Evolutionary conservation across 176 grass and related monocot genomes (phyloP), one percentile per base, ranked within the genome.

Genomic region (Avena insularis): DNA sequence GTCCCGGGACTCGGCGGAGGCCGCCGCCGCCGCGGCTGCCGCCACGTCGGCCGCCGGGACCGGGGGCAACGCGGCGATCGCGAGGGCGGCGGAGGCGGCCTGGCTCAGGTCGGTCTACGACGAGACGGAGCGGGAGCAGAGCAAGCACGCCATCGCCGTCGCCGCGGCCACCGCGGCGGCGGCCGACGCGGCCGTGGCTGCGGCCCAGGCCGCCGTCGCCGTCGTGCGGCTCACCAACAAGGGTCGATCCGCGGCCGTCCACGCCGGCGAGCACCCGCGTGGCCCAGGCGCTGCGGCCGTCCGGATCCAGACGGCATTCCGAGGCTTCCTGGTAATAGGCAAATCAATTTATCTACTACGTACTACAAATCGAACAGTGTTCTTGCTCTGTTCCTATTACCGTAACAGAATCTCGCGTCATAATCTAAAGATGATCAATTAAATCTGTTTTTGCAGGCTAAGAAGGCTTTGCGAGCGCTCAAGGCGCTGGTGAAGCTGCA

Each of bases 401-500:
- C 2, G 14, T 33, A 55, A 33, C 2, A 8, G 2, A 67, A 66
- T 66, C 27, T 33, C 27, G 71, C 6, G 71, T 23, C 14, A 0
- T 75, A 27, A 51, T 75, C 13, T 66, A 8, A 60, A 21, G 16
- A 11, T 12, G 6, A 43, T 43, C 40, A 13, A 54, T 16, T 12
- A 20, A 69, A 64, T 73, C 78, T 61, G n/a, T 31, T 47, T 47
- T 15, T 19, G 45, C 71, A 98, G 97, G 97, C 97, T 6, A 94
- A 91, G 85, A 98, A 98, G 53, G 97, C 97, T 76, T 71, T 98
- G 19, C 91, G 97, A 6, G 97, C 97, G 80, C 94, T 98, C 43
- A 98, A 94, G 91, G 92, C 97, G 31, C 82, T 98, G 8, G 93
- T 98, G 82, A 96, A 98, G 87, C 78, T 98, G 47, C 97, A 98